These are phyloP conservation scores for Geotrichum citri-aurantii DNA, from an alignment of 1,139 yeast species.

Conservation along the genomic window DNA sequence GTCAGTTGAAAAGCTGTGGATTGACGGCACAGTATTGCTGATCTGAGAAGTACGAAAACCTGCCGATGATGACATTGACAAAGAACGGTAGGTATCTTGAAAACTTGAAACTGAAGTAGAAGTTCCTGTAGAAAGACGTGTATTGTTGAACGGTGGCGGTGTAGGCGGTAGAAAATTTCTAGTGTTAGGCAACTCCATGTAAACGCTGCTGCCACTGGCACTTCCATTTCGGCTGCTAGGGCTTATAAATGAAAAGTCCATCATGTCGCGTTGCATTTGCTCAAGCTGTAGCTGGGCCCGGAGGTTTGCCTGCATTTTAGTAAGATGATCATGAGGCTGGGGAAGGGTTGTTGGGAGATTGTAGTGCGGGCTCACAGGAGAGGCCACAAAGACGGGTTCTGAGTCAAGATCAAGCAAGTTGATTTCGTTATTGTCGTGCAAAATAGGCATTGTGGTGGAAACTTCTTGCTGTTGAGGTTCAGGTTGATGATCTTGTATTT, in stretches of 20 bases:
- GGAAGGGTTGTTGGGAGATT: not conserved
- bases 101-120: not conserved
- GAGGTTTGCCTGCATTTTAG: constrained; percentile 11
- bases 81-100: not conserved
- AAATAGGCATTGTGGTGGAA: not conserved
- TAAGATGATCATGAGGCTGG: not conserved
- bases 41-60: not conserved
- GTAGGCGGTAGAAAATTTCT: not conserved
- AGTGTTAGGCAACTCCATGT: not conserved
- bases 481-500: not conserved
- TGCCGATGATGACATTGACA: not conserved
- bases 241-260: not conserved
- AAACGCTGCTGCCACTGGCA: not conserved
- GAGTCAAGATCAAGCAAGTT: constrained; percentile 9
- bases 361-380: not conserved
- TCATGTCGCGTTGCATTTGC: constrained; percentile 9
- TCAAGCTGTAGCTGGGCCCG: constrained; percentile 12
- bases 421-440: not conserved
- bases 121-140: not conserved
- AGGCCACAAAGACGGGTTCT: not conserved
- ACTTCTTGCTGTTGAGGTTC: not conserved
- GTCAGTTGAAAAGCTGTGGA: not conserved
- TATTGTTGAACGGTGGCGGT: not conserved
- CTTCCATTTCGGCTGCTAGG: not conserved
- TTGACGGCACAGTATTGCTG: not conserved